Conservation (phyloP, 2,329 filamentous ascomycete genomes). For the Exophiala sp. region DNA sequence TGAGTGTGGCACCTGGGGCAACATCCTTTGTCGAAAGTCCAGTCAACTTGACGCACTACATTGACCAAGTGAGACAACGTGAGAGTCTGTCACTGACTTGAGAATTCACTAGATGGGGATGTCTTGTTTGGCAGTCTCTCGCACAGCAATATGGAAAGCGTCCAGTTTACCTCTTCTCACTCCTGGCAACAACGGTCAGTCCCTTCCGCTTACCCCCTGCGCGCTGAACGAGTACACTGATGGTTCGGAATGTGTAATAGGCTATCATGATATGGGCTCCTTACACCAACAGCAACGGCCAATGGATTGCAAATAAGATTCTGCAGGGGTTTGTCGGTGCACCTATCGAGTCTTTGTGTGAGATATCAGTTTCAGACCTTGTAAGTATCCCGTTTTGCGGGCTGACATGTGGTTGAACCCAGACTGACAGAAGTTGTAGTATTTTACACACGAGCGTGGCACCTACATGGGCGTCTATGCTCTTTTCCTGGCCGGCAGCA, state of each 20-base stretch:
- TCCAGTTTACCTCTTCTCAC: slow-evolving; percentile 27
- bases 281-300: slow-evolving; percentile 42
- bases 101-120: slow-evolving; percentile 35
- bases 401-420: slow-evolving; percentile 36
- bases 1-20: slow-evolving; percentile 1
- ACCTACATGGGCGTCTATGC: slow-evolving; percentile 23
- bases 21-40: slow-evolving; percentile 37
- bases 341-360: slow-evolving; percentile 50
- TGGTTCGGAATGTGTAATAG: slow-evolving; percentile 26
- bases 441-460: slow-evolving; percentile 29
- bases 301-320: slow-evolving; percentile 49
- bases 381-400: slow-evolving; percentile 45
- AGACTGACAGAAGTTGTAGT: slow-evolving; percentile 37
- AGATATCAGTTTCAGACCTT: slow-evolving; percentile 45
- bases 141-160: slow-evolving; percentile 43
- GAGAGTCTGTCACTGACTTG: background rate
- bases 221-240: slow-evolving; percentile 28
- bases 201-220: slow-evolving; percentile 41
- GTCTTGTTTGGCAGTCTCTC: slow-evolving; percentile 48
- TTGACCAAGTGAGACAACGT: background rate
- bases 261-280: slow-evolving; percentile 45
- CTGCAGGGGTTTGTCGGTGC: slow-evolving; percentile 47
- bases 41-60: background rate
- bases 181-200: slow-evolving; percentile 30
- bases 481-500: slow-evolving; percentile 18